Percentiles rank a stretch among this genome's conserved stretches.
These are phyloP conservation scores for Alloteropsis semialata DNA, from an alignment of 176 grass and related monocot genomes.

Conservation along the genomic window DNA sequence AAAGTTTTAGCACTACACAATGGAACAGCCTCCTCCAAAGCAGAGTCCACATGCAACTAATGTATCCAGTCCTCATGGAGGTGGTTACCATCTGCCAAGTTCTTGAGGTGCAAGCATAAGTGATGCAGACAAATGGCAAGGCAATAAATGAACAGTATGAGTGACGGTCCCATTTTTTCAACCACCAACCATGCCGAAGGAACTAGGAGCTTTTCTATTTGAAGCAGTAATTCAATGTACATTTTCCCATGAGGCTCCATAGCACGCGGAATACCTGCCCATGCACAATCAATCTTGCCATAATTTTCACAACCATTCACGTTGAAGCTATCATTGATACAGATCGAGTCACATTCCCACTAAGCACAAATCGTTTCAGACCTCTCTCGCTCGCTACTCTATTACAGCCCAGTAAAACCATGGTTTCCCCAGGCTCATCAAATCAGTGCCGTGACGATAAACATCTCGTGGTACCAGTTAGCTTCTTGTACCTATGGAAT, in stretches of 20 bases:
- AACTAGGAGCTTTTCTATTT: too few species aligned
- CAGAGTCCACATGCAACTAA: too few species aligned
- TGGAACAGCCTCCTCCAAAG: too few species aligned
- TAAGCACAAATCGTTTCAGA: constrained; percentile 19
- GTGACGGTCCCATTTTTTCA: too few species aligned
- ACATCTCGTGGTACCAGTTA: constrained; percentile 35
- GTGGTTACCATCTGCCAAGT: too few species aligned
- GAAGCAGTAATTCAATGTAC: neutral
- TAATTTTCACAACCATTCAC: constrained; percentile 24
- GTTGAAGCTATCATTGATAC: neutral
- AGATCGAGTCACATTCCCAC: constrained; percentile 24
- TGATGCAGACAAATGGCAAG: too few species aligned
- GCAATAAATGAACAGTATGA: too few species aligned
- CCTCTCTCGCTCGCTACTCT: constrained; percentile 17
- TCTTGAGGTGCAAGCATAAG: too few species aligned
- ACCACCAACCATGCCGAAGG: too few species aligned
- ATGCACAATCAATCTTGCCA: constrained; percentile 12
- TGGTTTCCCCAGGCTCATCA: constrained; percentile 30
- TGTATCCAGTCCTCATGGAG: too few species aligned
- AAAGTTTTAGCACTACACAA: too few species aligned
- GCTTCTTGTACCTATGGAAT: constrained; percentile 36
- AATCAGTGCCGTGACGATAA: constrained; percentile 16
- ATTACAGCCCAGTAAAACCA: constrained; percentile 6
- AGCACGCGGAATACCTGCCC: neutral
- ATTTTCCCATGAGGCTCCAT: neutral